These are phyloP conservation scores for Saprolegnia parasitica DNA, from an alignment of 352 stramenopile genomes.

Conservation along the genomic window DNA sequence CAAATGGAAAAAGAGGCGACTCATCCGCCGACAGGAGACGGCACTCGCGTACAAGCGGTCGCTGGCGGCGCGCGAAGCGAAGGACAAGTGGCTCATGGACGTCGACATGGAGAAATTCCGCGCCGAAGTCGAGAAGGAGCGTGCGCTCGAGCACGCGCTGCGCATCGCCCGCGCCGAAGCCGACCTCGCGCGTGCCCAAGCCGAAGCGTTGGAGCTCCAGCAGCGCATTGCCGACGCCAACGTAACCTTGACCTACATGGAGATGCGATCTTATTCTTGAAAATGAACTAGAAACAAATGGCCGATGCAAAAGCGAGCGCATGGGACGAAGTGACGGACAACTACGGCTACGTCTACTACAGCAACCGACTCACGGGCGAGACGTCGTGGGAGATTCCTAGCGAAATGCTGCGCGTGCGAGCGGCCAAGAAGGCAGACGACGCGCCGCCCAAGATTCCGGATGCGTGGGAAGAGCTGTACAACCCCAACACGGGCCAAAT, in stretches of 20 bases:
- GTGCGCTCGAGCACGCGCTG: slow-evolving; percentile 2
- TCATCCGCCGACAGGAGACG: not conserved
- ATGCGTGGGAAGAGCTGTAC: slow-evolving; percentile 30
- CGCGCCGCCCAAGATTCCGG: not conserved
- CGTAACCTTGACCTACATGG: slow-evolving; percentile 3
- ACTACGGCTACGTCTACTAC: slow-evolving; percentile 25
- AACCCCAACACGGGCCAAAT: slow-evolving; percentile 27
- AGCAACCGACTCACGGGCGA: slow-evolving; percentile 15
- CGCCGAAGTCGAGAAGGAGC: slow-evolving; percentile 1
- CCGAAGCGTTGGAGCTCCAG: not conserved
- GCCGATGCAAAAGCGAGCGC: not conserved
- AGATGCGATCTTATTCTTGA: not conserved
- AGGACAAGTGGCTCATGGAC: slow-evolving; percentile 23
- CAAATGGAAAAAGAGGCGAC: not conserved
- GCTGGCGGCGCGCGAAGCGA: slow-evolving; percentile 1
- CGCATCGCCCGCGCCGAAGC: slow-evolving; percentile 8
- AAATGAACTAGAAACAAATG: not conserved
- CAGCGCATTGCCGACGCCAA: not conserved
- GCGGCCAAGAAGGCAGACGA: not conserved
- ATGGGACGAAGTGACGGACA: slow-evolving; percentile 20
- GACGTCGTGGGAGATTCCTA: slow-evolving; percentile 16
- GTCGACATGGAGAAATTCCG: slow-evolving; percentile 28
- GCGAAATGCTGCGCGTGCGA: not conserved
- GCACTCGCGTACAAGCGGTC: slow-evolving; percentile 6
- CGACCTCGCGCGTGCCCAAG: slow-evolving; percentile 11